Evolutionary conservation across 2,329 filamentous ascomycete species (phyloP), one percentile per base, ranked within the genome.

Genomic region (Fusarium buharicum): DNA sequence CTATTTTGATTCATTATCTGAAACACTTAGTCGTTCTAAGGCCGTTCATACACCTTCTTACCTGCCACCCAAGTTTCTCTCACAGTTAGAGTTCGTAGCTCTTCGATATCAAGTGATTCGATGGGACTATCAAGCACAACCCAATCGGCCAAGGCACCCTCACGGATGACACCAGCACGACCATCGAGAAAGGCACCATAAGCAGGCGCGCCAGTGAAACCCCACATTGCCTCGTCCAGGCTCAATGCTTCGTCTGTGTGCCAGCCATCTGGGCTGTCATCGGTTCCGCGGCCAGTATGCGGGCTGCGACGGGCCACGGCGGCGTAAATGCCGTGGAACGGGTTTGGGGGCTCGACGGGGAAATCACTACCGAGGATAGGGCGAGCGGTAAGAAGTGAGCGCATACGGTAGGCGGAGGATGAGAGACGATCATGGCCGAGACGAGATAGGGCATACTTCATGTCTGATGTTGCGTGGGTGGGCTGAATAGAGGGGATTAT

Each of bases 401-500:
- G 78, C 88, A 91, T 90, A 18, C 87, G 81, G 72, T 91, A 91
- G 1, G 88, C 88, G 57, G 86, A 84, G 13, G 75, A 68, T 16
- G 72, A 70, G 1, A 84, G 84, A 18, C 89, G 83, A 20, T 80
- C 73, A 10, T 70, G 67, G 0, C 88, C 89, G 0, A 91, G 82
- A 7, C 88, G 81, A 34, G 73, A 74, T 59, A 85, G 81, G 9
- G 87, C 89, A 67, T 90, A 90, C 5, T 82, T 81, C 85, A 89
- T 89, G 72, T 91, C 89, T 8, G 86, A 88, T 4, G 88, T 91
- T 18, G 89, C 88, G 68, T 91, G 88, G 0, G 89, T 90, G 5
- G 88, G 89, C 68, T 91, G 89, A 50, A 91, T 86, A 3, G 86
- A 89, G 1, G 88, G 87, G 48, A 90, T 81, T 67, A 91, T 84